These are phyloP conservation scores for Arabis alpina DNA, from an alignment of 345 rosid genomes.

Conservation along the genomic window DNA sequence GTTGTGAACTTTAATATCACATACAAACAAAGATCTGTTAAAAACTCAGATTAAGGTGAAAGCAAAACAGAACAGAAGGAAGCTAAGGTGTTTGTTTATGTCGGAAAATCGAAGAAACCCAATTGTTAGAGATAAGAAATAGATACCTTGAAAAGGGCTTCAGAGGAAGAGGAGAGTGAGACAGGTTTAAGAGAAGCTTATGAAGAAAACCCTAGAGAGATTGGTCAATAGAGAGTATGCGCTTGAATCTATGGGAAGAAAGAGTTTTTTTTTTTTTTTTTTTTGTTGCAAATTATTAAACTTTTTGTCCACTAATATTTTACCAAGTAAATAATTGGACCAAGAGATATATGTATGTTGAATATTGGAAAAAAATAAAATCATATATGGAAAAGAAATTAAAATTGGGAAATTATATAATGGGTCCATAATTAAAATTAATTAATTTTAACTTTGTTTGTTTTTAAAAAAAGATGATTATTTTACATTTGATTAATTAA, in stretches of 20 bases:
- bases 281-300: slow-evolving; percentile 8
- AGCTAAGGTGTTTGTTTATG: slow-evolving; percentile 1
- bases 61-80: slow-evolving; percentile 31
- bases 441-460: no score
- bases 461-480: no score
- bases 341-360: no score
- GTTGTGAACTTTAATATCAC: background rate
- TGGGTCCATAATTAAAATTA: background rate
- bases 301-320: background rate
- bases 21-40: slow-evolving; percentile 27
- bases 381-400: background rate
- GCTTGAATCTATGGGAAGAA: slow-evolving; percentile 30
- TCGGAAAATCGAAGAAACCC: slow-evolving; percentile 10
- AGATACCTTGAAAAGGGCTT: slow-evolving; percentile 29
- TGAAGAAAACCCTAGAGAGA: slow-evolving; percentile 38
- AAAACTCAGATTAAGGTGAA: slow-evolving; percentile 22
- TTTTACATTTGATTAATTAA: no score
- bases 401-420: background rate
- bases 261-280: slow-evolving; percentile 1
- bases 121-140: background rate
- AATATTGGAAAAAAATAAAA: background rate
- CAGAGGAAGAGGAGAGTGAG: slow-evolving; percentile 27
- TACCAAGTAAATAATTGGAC: no score
- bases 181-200: slow-evolving; percentile 33
- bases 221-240: slow-evolving; percentile 29